A percentile compares a stretch with the other conserved stretches of the same genome.
Conservation (phyloP, 495 filamentous ascomycete species). For the Podospora fimiseda region DNA sequence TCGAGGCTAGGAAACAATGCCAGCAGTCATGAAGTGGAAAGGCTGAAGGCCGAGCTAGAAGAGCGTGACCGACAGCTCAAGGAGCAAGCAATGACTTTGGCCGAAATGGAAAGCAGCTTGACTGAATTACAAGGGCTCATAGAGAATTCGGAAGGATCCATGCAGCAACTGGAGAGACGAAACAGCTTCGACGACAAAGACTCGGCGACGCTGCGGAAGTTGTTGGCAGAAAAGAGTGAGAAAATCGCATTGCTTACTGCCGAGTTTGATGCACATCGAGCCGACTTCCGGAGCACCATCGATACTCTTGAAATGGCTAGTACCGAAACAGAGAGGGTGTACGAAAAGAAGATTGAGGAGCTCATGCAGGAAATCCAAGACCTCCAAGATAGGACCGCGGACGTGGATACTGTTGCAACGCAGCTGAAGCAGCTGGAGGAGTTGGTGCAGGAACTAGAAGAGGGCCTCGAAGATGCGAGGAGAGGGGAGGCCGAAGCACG, state of each 20-base stretch:
- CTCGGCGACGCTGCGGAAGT: slow-evolving; percentile 63
- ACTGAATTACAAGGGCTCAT: slow-evolving; percentile 68
- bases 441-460: slow-evolving; percentile 90
- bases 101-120: slow-evolving; percentile 78
- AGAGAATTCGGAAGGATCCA: slow-evolving; percentile 40
- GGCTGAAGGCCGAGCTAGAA: slow-evolving; percentile 61
- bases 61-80: slow-evolving; percentile 81
- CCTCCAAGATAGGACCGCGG: slow-evolving; percentile 71
- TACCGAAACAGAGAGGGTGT: slow-evolving; percentile 95
- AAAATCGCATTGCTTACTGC: slow-evolving; percentile 86
- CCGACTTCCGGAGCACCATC: slow-evolving; percentile 93
- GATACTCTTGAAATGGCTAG: slow-evolving; percentile 95
- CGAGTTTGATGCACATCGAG: slow-evolving; percentile 92
- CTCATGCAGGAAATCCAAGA: slow-evolving; percentile 80
- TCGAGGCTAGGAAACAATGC: slow-evolving; percentile 25
- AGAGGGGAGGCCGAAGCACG: slow-evolving; percentile 95
- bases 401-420: slow-evolving; percentile 81
- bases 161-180: slow-evolving; percentile 27
- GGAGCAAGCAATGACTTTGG: slow-evolving; percentile 72
- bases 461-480: slow-evolving; percentile 91
- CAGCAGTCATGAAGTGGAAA: slow-evolving; percentile 61
- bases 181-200: slow-evolving; percentile 73
- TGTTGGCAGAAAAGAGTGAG: slow-evolving; percentile 93
- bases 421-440: slow-evolving; percentile 96
- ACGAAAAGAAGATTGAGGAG: slow-evolving; percentile 86